These are phyloP conservation scores for Botryococcus braunii DNA, from an alignment of 163 green algal genomes.

Conservation along the genomic window DNA sequence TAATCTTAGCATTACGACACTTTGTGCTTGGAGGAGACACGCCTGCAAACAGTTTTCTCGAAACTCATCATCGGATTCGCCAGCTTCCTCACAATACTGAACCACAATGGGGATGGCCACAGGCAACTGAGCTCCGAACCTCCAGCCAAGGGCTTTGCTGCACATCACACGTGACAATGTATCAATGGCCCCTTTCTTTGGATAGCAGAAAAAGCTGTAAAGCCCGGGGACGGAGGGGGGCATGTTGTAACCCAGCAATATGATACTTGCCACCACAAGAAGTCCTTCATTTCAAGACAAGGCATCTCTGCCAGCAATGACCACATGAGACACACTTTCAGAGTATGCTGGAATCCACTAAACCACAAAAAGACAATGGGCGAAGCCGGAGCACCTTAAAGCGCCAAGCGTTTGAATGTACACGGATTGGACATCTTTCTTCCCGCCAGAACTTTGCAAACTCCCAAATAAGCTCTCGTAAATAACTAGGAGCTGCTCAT, in stretches of 20 bases:
- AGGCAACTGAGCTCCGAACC: slow-evolving; percentile 61
- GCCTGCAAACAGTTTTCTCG: slow-evolving; percentile 72
- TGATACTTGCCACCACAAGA: not conserved
- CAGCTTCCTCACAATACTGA: slow-evolving; percentile 31
- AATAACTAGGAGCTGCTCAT: slow-evolving; percentile 23
- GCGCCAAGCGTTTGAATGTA: slow-evolving; percentile 64
- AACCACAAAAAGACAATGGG: not conserved
- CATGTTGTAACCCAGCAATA: not conserved
- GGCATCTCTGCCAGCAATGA: too few species aligned
- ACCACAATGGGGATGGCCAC: slow-evolving; percentile 54
- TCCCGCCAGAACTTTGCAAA: slow-evolving; percentile 36
- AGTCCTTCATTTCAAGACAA: too few species aligned
- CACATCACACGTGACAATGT: not conserved
- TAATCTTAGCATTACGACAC: too few species aligned
- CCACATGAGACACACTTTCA: too few species aligned
- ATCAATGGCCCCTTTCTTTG: not conserved
- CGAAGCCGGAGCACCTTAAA: slow-evolving; percentile 27
- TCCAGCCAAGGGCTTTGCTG: slow-evolving; percentile 48
- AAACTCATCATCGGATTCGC: slow-evolving; percentile 76
- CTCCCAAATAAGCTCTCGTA: slow-evolving; percentile 29
- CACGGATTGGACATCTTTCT: slow-evolving; percentile 44
- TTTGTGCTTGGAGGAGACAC: too few species aligned
- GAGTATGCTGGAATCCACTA: not conserved
- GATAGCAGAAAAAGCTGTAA: too few species aligned
- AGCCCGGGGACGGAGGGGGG: not conserved